phyloP scores from a whole-genome alignment of 2,329 filamentous ascomycete species.

The Venturia pyrina region DNA sequence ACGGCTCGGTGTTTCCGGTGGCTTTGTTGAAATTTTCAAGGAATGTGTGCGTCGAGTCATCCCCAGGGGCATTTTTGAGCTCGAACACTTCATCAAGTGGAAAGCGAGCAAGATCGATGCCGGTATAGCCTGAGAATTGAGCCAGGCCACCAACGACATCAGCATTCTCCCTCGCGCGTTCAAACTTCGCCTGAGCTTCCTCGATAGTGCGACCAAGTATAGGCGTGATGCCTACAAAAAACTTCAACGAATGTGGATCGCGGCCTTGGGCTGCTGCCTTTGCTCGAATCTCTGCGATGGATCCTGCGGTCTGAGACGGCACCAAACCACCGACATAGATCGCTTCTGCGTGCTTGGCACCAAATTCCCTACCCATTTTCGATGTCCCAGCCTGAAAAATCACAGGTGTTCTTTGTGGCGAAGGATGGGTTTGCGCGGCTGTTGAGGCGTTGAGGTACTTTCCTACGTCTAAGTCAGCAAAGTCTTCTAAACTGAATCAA shows the following conservation, averaged over 20 bases:
- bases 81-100: conserved; percentile 18
- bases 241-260: conserved; percentile 31
- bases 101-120: conserved; percentile 19
- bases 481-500: neutral
- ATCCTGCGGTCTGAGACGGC: conserved; percentile 30
- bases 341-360: conserved; percentile 33
- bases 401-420: conserved; percentile 47
- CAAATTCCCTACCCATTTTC: conserved; percentile 36
- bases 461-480: neutral
- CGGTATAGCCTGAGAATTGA: conserved; percentile 19
- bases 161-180: conserved; percentile 16
- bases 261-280: conserved; percentile 30
- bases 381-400: conserved; percentile 42
- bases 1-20: conserved; percentile 15
- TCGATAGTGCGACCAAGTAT: conserved; percentile 36
- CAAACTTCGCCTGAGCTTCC: conserved; percentile 32
- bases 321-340: conserved; percentile 38
- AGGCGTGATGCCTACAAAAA: conserved; percentile 34
- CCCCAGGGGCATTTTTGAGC: conserved; percentile 8
- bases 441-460: conserved; percentile 35
- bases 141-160: conserved; percentile 18
- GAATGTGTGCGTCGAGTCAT: conserved; percentile 11
- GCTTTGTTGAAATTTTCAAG: conserved; percentile 12
- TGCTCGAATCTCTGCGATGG: conserved; percentile 32
- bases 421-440: conserved; percentile 42